Base-by-base conservation (phyloP, 495 filamentous ascomycete genomes). In the Penicillium flavigenum region DNA sequence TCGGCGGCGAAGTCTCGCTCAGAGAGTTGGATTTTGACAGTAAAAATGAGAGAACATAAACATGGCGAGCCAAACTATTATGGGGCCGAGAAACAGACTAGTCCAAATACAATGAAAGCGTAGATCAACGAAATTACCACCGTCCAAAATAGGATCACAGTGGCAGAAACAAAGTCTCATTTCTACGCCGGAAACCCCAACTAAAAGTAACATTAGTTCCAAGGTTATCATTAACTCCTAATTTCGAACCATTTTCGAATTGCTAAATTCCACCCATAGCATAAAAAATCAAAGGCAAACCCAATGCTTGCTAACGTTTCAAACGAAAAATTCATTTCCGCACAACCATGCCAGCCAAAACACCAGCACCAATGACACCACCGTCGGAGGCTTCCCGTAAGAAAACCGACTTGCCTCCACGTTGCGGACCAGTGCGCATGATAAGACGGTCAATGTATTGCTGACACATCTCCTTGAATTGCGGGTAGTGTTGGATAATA, bases 401-500 rank as follows among this genome's bases (percentile, higher is more conserved):
- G 24, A 86, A 80, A 5, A 91, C 82, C 29, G 79, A 80, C 53
- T 87, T 82, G 5, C 80, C 81, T 20, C 74, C 71, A 38, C 81
- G 72, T 17, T 77, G 71, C 1, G 76, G 76, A 38, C 82, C 83
- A 45, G 84, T 83, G 26, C 76, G 70, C 60, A 78, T 76, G 47
- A 89, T 76, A 3, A 91, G 79, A 8, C 79, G 75, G 64, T 91
- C 84, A 34, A 91, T 78, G 63, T 83, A 86, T 50, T 69, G 63
- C 66, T 90, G 87, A 57, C 86, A 88, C 62, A 86, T 85, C 31
- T 80, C 74, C 46, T 89, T 79, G 65, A 89, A 91, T 56, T 85
- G 74, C 17, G 88, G 88, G 61, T 91, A 91, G 61, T 88, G 81
- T 31, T 86, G 83, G 48, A 91, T 91, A 58, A 88, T 89, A 19